Conservation (phyloP, 2,329 filamentous ascomycete species). For the Fusarium mexicanum region DNA sequence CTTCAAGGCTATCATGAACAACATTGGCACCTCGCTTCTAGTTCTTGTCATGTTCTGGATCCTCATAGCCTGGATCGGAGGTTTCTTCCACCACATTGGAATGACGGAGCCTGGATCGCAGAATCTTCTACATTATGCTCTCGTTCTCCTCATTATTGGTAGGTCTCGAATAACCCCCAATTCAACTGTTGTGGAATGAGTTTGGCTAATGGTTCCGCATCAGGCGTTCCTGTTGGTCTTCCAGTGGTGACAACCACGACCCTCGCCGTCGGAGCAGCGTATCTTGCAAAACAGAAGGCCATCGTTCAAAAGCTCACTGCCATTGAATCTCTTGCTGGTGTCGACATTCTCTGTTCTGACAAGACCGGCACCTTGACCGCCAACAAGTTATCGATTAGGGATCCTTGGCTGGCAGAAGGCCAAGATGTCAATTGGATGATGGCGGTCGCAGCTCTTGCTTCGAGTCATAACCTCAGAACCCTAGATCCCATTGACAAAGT, state of each 20-base stretch:
- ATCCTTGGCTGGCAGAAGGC: slow-evolving; percentile 21
- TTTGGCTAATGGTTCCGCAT: neutral
- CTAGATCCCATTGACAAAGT: slow-evolving; percentile 24
- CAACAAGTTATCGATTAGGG: slow-evolving; percentile 20
- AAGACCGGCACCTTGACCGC: slow-evolving; percentile 24
- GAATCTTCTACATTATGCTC: slow-evolving; percentile 23
- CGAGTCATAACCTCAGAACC: neutral
- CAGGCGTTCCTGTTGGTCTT: slow-evolving; percentile 18
- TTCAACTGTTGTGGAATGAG: fast-evolving
- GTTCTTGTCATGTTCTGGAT: slow-evolving; percentile 32
- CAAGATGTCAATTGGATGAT: slow-evolving; percentile 33
- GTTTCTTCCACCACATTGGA: slow-evolving; percentile 23
- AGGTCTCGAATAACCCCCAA: neutral
- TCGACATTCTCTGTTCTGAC: slow-evolving; percentile 27
- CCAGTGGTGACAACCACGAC: slow-evolving; percentile 29
- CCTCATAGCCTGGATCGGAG: slow-evolving; percentile 17
- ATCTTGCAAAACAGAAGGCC: slow-evolving; percentile 21
- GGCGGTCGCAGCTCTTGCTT: slow-evolving; percentile 26
- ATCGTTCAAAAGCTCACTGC: slow-evolving; percentile 19
- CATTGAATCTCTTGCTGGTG: slow-evolving; percentile 19
- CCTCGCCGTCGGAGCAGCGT: slow-evolving; percentile 23
- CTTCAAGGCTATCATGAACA: slow-evolving; percentile 31
- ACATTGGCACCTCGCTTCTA: slow-evolving; percentile 19
- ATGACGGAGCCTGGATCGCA: slow-evolving; percentile 18
- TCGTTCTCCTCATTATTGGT: slow-evolving; percentile 31